Conservation (phyloP, 2,329 filamentous ascomycete species). For the Colletotrichum sp. region DNA sequence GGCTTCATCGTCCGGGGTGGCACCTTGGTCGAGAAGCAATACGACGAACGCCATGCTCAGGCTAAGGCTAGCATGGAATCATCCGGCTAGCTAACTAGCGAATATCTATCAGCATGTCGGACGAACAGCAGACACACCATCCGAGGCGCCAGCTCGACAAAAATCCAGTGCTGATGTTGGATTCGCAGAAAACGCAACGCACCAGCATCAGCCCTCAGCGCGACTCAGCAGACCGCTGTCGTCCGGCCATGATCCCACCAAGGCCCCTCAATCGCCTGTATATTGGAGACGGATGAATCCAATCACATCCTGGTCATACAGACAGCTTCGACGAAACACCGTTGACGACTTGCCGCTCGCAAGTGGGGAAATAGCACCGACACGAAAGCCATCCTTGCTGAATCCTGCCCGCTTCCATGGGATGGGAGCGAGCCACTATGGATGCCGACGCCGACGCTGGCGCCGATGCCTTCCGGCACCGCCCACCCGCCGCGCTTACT, state of each 20-base stretch:
- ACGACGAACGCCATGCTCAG: background rate
- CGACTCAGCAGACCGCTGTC: conserved; percentile 2
- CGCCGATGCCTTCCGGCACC: background rate
- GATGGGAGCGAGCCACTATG: background rate
- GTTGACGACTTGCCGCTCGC: background rate
- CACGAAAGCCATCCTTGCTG: background rate
- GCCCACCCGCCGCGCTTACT: background rate
- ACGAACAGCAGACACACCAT: background rate
- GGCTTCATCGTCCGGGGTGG: background rate
- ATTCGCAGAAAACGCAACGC: background rate
- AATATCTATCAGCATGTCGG: background rate
- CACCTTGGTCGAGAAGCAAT: background rate
- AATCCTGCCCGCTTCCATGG: background rate
- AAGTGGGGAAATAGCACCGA: background rate
- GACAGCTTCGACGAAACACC: background rate
- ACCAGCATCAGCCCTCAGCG: background rate
- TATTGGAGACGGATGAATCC: background rate
- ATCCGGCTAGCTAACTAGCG: background rate
- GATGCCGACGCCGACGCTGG: background rate
- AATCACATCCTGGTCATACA: background rate
- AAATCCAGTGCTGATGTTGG: background rate
- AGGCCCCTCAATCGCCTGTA: conserved; percentile 3
- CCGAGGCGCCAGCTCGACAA: background rate
- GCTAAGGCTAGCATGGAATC: background rate
- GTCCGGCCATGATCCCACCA: background rate